Percentiles rank a stretch among this genome's conserved stretches.
phyloP scores from a whole-genome alignment of 1,139 yeast species.

The Geotrichum siamense region DNA sequence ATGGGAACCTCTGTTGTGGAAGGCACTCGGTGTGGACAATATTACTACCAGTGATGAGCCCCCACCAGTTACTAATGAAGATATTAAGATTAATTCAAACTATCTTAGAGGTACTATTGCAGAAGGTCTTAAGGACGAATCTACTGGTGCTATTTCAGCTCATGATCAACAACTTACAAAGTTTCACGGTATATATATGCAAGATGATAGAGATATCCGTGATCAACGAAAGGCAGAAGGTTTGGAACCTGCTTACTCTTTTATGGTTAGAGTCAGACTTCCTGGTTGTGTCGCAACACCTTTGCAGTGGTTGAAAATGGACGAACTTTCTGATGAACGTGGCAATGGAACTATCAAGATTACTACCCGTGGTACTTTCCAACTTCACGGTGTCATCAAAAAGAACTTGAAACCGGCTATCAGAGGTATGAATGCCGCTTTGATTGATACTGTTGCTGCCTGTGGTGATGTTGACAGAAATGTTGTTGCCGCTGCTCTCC shows the following conservation, averaged over 20 bases:
- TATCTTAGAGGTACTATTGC: slow-evolving; percentile 90
- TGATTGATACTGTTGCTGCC: slow-evolving; percentile 93
- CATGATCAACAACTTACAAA: slow-evolving; percentile 90
- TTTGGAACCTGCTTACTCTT: slow-evolving; percentile 87
- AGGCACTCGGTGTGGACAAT: slow-evolving; percentile 77
- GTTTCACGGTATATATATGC: slow-evolving; percentile 98
- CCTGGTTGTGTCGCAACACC: slow-evolving; percentile 93
- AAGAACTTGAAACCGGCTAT: slow-evolving; percentile 84
- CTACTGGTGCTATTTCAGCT: slow-evolving; percentile 92
- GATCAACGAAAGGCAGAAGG: slow-evolving; percentile 91
- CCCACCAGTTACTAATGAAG: slow-evolving; percentile 92
- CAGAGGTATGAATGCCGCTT: slow-evolving; percentile 83
- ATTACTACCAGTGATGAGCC: slow-evolving; percentile 89
- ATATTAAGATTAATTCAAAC: slow-evolving; percentile 81
- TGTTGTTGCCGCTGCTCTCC: slow-evolving; percentile 85
- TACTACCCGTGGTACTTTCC: slow-evolving; percentile 96
- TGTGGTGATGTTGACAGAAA: slow-evolving; percentile 98
- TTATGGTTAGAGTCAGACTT: slow-evolving; percentile 92
- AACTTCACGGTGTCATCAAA: slow-evolving; percentile 90
- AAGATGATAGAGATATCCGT: slow-evolving; percentile 94
- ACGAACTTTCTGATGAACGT: slow-evolving; percentile 69
- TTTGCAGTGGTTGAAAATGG: slow-evolving; percentile 78
- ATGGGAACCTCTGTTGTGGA: slow-evolving; percentile 87
- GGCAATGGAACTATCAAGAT: slow-evolving; percentile 93
- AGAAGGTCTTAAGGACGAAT: slow-evolving; percentile 70